Evolutionary conservation across 345 rosid species (phyloP).

Genomic region (Triadica sebifera): DNA sequence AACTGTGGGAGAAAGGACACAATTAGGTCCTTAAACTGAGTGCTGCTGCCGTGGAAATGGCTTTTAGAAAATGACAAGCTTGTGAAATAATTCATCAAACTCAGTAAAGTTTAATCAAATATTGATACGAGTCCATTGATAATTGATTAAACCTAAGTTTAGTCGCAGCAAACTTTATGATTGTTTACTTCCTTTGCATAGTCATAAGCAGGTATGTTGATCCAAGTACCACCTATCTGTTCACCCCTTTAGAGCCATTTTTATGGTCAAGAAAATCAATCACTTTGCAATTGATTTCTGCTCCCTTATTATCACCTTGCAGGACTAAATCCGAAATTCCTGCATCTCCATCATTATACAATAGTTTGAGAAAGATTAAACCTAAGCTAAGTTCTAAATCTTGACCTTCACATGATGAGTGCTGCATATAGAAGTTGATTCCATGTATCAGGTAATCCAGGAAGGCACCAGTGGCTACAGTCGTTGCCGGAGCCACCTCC

Average conservation of each 20-base stretch:
- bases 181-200: background rate
- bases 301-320: slow-evolving; percentile 9
- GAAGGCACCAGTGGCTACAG: slow-evolving; percentile 98
- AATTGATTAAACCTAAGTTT: slow-evolving; percentile 1
- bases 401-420: slow-evolving; percentile 44
- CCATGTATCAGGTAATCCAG: slow-evolving; percentile 95
- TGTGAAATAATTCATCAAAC: background rate
- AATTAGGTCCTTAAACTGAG: background rate
- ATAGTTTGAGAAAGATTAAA: slow-evolving; percentile 7
- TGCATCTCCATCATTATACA: slow-evolving; percentile 16
- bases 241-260: slow-evolving; percentile 6
- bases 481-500: slow-evolving; percentile 53
- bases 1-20: background rate
- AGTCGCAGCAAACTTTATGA: background rate
- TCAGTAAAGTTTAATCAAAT: background rate
- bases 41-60: background rate
- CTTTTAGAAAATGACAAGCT: background rate
- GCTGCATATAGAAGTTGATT: slow-evolving; percentile 91
- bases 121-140: background rate
- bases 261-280: slow-evolving; percentile 26
- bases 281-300: slow-evolving; percentile 38
- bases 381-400: background rate
- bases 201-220: slow-evolving; percentile 11
- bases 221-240: slow-evolving; percentile 4
- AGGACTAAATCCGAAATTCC: slow-evolving; percentile 13